A percentile compares a stretch with the other conserved stretches of the same genome.
Evolutionary conservation across 768 basidiomycete genomes (phyloP).

Genomic region (Calocybe cyanea): DNA sequence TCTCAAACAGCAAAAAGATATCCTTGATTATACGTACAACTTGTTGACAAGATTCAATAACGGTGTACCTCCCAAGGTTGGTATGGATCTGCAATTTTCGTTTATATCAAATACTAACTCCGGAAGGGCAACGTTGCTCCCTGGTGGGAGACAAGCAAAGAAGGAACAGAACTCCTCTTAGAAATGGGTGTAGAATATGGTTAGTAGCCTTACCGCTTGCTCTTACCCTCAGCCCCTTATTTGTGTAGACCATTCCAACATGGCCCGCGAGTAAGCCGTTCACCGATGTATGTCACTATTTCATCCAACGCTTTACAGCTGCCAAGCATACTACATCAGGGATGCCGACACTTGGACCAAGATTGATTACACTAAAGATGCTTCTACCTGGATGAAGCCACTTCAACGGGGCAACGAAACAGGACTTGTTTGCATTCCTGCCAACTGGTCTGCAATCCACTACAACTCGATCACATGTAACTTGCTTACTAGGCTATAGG

Average conservation of each 20-base stretch:
- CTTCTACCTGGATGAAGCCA: conserved; percentile 73
- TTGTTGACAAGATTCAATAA: conserved; percentile 66
- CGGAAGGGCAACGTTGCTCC: conserved; percentile 63
- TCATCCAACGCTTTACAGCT: conserved; percentile 26
- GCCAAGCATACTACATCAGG: conserved; percentile 64
- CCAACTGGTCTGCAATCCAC: conserved; percentile 49
- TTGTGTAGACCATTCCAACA: conserved; percentile 8
- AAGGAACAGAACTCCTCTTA: conserved; percentile 59
- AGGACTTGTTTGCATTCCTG: conserved; percentile 57
- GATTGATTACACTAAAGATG: conserved; percentile 58
- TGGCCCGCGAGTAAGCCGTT: conserved; percentile 20
- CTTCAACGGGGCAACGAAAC: conserved; percentile 60
- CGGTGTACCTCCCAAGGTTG: conserved; percentile 48
- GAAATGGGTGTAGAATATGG: conserved; percentile 77
- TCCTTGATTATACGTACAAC: conserved; percentile 61
- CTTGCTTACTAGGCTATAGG: conserved; percentile 24
- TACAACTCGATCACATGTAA: not conserved
- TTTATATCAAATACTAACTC: not conserved
- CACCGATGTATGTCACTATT: not conserved
- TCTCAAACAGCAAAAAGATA: conserved; percentile 42
- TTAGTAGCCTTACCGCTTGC: conserved; percentile 18
- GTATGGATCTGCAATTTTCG: not conserved
- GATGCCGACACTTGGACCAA: conserved; percentile 71
- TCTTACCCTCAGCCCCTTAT: not conserved
- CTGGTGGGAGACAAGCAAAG: conserved; percentile 78